These are phyloP conservation scores for Cercophora sp. DNA, from an alignment of 495 filamentous ascomycete genomes.

Conservation along the genomic window DNA sequence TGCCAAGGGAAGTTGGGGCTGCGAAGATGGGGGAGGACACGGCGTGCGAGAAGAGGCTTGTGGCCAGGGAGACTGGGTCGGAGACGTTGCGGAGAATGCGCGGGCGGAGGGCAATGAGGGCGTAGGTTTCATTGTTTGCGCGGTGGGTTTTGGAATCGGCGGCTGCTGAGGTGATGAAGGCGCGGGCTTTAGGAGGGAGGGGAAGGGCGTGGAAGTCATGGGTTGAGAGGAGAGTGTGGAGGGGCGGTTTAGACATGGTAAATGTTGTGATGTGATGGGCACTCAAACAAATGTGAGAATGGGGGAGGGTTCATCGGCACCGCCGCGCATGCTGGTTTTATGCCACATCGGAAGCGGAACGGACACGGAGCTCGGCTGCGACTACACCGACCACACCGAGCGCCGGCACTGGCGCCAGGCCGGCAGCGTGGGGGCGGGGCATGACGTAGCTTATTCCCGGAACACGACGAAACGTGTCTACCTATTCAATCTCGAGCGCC, in stretches of 20 bases:
- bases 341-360: too few species aligned
- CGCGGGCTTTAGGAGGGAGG: slow-evolving; percentile 69
- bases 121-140: slow-evolving; percentile 51
- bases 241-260: slow-evolving; percentile 53
- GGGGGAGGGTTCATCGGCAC: slow-evolving; percentile 5
- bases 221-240: slow-evolving; percentile 65
- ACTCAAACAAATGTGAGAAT: neutral
- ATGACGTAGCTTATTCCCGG: too few species aligned
- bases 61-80: slow-evolving; percentile 48
- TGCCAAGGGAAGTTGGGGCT: slow-evolving; percentile 71
- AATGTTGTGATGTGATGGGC: slow-evolving; percentile 1
- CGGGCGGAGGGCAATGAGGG: slow-evolving; percentile 67
- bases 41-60: slow-evolving; percentile 58
- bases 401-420: too few species aligned
- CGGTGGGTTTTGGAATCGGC: slow-evolving; percentile 66
- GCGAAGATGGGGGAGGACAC: slow-evolving; percentile 64
- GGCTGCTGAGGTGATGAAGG: slow-evolving; percentile 78
- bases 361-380: too few species aligned
- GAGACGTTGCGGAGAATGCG: slow-evolving; percentile 65
- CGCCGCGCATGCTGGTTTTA: too few species aligned
- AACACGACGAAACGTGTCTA: too few species aligned
- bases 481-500: too few species aligned
- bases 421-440: too few species aligned
- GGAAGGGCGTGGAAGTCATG: slow-evolving; percentile 72
- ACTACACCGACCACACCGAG: too few species aligned